Conservation (phyloP, 352 stramenopile species). For the Ochromonadaceae sp. region DNA sequence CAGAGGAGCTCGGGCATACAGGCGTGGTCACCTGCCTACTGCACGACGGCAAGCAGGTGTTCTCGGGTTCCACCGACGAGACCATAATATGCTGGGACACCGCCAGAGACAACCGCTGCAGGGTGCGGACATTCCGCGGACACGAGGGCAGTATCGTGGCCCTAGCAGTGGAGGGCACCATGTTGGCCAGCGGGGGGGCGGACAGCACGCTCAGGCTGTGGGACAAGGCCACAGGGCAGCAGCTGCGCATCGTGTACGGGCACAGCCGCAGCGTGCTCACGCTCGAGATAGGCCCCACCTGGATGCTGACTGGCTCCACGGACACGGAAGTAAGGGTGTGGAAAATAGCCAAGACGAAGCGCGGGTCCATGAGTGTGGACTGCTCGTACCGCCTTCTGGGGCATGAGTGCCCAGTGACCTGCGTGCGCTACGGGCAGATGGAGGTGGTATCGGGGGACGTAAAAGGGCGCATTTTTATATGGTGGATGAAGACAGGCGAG, state of each 20-base stretch:
- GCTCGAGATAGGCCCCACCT: slow-evolving; percentile 23
- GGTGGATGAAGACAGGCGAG: slow-evolving; percentile 37
- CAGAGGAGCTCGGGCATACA: slow-evolving; percentile 31
- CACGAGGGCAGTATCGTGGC: slow-evolving; percentile 39
- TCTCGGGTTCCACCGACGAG: slow-evolving; percentile 36
- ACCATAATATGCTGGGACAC: slow-evolving; percentile 34
- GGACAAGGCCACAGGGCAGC: neutral
- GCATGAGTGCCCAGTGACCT: slow-evolving; percentile 31
- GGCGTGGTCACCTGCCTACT: slow-evolving; percentile 35
- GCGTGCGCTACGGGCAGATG: slow-evolving; percentile 35
- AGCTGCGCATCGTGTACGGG: slow-evolving; percentile 24
- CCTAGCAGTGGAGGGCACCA: slow-evolving; percentile 33
- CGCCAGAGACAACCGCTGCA: slow-evolving; percentile 17
- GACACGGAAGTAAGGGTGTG: slow-evolving; percentile 26
- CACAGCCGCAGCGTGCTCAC: slow-evolving; percentile 26
- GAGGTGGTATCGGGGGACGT: slow-evolving; percentile 40
- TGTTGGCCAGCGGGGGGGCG: slow-evolving; percentile 35
- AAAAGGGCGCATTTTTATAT: slow-evolving; percentile 32
- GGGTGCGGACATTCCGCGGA: slow-evolving; percentile 28
- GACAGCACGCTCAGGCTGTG: slow-evolving; percentile 29
- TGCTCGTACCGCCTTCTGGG: neutral
- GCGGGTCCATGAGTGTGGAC: neutral
- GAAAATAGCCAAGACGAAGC: neutral
- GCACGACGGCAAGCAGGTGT: slow-evolving; percentile 35
- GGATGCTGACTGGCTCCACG: slow-evolving; percentile 25